Conservation (phyloP, 1,284 basidiomycete genomes). For the Malassezia japonica region DNA sequence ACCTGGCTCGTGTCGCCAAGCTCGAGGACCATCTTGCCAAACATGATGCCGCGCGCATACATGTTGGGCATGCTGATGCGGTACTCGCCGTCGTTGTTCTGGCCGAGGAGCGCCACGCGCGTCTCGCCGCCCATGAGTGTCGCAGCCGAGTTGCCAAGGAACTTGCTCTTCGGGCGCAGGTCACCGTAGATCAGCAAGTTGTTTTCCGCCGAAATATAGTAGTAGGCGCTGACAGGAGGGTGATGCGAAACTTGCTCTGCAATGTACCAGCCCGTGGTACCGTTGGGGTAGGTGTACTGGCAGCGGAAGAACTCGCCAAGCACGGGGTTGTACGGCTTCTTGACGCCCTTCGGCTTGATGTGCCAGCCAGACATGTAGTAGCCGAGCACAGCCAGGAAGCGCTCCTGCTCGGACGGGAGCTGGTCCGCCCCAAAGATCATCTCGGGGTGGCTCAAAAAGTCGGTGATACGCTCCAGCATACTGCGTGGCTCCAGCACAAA, state of each 20-base stretch:
- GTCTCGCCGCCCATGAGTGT: conserved; percentile 84
- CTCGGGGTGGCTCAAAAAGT: conserved; percentile 98
- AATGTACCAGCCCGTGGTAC: conserved; percentile 87
- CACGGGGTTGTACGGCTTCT: conserved; percentile 98
- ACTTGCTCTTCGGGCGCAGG: conserved; percentile 86
- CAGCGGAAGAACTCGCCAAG: conserved; percentile 97
- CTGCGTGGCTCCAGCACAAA: conserved; percentile 47
- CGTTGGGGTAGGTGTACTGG: conserved; percentile 82
- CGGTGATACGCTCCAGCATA: conserved; percentile 52
- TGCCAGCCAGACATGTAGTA: conserved; percentile 99
- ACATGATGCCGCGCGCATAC: conserved; percentile 90
- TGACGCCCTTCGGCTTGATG: conserved; percentile 97
- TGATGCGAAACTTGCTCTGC: conserved; percentile 95
- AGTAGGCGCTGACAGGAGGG: conserved; percentile 91
- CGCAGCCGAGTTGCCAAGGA: conserved; percentile 67
- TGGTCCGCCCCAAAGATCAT: conserved; percentile 81
- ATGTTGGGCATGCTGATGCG: conserved; percentile 47
- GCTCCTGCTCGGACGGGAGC: conserved; percentile 70
- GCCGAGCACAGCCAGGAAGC: conserved; percentile 80
- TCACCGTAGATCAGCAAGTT: conserved; percentile 72
- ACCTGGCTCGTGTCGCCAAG: conserved; percentile 83
- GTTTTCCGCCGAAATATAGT: conserved; percentile 89
- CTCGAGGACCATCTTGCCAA: conserved; percentile 96
- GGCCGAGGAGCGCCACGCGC: conserved; percentile 37
- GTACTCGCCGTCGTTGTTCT: conserved; percentile 41